Conservation (phyloP, 2,329 filamentous ascomycete genomes). For the Ophiostoma angusticollis region DNA sequence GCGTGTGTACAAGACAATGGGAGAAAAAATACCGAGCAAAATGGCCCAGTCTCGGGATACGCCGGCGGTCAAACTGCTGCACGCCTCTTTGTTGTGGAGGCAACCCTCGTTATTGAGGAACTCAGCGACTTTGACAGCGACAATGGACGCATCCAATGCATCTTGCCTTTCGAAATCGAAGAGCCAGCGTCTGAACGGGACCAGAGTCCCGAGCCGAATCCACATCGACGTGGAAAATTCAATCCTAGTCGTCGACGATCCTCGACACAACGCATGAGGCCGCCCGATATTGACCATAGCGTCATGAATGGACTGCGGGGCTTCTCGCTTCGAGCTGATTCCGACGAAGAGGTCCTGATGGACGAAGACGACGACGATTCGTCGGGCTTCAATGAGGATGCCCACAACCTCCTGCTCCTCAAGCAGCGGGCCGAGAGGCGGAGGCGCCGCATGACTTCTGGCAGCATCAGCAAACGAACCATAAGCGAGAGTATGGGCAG, state of each 20-base stretch:
- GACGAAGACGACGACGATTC: constrained; percentile 22
- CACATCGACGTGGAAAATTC: constrained; percentile 22
- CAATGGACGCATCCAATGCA: constrained; percentile 28
- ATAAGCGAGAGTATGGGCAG: constrained; percentile 37
- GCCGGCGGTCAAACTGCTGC: not conserved
- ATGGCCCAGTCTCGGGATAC: not conserved
- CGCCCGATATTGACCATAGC: constrained; percentile 26
- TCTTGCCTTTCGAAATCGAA: constrained; percentile 35
- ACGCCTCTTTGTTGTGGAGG: constrained; percentile 6
- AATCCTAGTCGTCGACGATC: constrained; percentile 2
- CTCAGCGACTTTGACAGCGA: constrained; percentile 32
- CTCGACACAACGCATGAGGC: constrained; percentile 1
- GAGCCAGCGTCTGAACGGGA: constrained; percentile 20
- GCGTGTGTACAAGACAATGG: not conserved
- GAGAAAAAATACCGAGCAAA: not conserved
- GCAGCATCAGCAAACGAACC: constrained; percentile 42
- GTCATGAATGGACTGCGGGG: constrained; percentile 33
- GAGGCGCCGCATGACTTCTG: constrained; percentile 34
- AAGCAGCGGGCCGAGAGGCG: constrained; percentile 31
- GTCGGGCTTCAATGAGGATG: constrained; percentile 26
- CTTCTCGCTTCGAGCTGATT: constrained; percentile 28
- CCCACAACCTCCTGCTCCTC: constrained; percentile 23
- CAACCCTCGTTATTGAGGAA: constrained; percentile 31
- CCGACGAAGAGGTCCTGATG: constrained; percentile 24
- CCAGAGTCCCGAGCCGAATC: not conserved